Conservation (phyloP, 495 filamentous ascomycete genomes). For the Mytilinidion resinicola region DNA sequence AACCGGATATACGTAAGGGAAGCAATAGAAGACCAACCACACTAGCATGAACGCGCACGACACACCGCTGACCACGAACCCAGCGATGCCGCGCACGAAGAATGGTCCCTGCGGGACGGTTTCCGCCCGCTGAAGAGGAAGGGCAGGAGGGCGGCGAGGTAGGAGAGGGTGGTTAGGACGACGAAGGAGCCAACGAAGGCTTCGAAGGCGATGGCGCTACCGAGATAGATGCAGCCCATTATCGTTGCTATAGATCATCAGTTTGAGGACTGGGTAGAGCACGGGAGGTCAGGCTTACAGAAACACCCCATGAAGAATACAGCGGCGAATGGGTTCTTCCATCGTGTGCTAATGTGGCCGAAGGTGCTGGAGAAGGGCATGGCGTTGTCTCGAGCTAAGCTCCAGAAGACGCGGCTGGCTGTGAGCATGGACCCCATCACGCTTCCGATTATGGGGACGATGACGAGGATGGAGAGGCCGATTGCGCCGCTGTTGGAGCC, state of each 20-base stretch:
- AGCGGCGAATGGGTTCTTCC: conserved; percentile 60
- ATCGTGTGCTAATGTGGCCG: conserved; percentile 43
- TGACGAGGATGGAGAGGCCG: conserved; percentile 62
- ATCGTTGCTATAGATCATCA: conserved; percentile 42
- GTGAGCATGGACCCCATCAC: conserved; percentile 63
- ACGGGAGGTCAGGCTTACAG: conserved; percentile 22
- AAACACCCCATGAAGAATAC: conserved; percentile 57
- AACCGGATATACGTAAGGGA: conserved; percentile 39
- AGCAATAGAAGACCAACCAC: conserved; percentile 68
- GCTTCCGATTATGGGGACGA: conserved; percentile 55
- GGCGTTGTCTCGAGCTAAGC: conserved; percentile 66
- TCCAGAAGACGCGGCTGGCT: conserved; percentile 72
- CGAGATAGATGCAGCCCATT: conserved; percentile 68
- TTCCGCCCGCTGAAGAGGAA: conserved; percentile 59
- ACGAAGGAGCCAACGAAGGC: conserved; percentile 69
- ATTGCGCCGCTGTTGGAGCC: conserved; percentile 48
- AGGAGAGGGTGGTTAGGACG: conserved; percentile 64
- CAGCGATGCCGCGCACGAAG: conserved; percentile 53
- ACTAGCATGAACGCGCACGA: conserved; percentile 59
- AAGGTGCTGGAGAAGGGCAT: conserved; percentile 47
- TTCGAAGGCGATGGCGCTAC: conserved; percentile 63
- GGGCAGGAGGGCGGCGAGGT: conserved; percentile 66
- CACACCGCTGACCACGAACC: conserved; percentile 53
- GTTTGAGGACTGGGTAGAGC: background rate
- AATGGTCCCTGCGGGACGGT: conserved; percentile 62